A percentile compares a stretch with the other conserved stretches of the same genome.
These are phyloP conservation scores for Paramecium primaurelia DNA, from an alignment of 73 alveolate species.

Conservation along the genomic window DNA sequence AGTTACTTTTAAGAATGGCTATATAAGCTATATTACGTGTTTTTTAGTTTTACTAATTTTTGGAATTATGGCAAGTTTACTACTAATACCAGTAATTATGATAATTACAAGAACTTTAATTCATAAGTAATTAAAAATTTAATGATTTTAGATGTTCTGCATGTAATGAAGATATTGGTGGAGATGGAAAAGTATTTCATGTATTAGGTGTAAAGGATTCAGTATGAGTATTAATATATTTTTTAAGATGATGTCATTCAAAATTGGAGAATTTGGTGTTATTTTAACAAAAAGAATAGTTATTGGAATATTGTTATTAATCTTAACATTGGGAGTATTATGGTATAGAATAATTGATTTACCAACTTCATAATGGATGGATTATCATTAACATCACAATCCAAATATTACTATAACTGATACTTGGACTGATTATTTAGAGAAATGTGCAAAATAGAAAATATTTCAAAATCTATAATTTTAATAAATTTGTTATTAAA, in stretches of 20 bases:
- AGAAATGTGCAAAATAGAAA: not conserved
- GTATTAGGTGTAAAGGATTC: conserved; percentile 3
- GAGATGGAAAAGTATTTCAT: conserved; percentile 50
- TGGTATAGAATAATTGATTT: conserved; percentile 5
- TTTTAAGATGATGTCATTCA: conserved; percentile 30
- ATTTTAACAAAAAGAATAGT: conserved; percentile 34
- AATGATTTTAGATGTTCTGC: conserved; percentile 29
- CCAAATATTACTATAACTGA: not conserved
- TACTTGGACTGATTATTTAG: conserved; percentile 20
- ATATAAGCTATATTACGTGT: conserved; percentile 37
- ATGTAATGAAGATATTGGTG: conserved; percentile 50
- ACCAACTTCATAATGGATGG: not conserved
- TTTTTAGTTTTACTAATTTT: not conserved
- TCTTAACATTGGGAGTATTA: conserved; percentile 9
- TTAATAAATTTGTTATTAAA: not conserved
- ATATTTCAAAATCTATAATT: not conserved
- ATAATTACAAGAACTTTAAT: not conserved
- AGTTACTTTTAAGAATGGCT: conserved; percentile 39
- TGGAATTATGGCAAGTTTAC: conserved; percentile 4
- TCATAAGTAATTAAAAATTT: not conserved
- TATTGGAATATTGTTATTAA: not conserved
- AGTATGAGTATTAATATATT: not conserved
- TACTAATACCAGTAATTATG: not conserved
- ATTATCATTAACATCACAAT: conserved; percentile 17
- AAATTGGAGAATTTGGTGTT: conserved; percentile 18